These are phyloP conservation scores for Cyclospora cayetanensis DNA, from an alignment of 169 alveolate species.

Conservation along the genomic window DNA sequence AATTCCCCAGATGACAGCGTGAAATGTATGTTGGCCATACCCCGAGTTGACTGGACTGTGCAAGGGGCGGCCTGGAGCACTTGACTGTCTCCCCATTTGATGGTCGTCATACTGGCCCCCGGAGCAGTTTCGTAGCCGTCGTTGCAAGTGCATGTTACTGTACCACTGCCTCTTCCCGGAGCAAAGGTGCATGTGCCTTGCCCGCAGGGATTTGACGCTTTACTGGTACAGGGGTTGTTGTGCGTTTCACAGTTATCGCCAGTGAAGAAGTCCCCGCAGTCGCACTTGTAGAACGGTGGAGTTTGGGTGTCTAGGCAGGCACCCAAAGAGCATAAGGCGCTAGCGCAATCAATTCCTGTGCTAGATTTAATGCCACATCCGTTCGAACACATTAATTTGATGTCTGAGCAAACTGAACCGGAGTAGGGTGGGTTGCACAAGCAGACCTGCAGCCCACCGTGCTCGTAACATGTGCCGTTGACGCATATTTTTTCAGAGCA, in stretches of 20 bases:
- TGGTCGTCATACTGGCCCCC: constrained; percentile 56
- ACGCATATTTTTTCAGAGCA: constrained; percentile 59
- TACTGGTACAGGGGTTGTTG: constrained; percentile 70
- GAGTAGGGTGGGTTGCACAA: constrained; percentile 64
- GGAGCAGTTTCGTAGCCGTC: constrained; percentile 61
- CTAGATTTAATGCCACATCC: constrained; percentile 68
- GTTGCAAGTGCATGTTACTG: constrained; percentile 67
- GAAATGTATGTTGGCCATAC: constrained; percentile 59
- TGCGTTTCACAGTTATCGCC: constrained; percentile 68
- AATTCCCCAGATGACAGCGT: constrained; percentile 50
- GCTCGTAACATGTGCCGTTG: constrained; percentile 67
- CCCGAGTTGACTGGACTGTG: constrained; percentile 63
- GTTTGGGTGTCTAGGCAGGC: constrained; percentile 58
- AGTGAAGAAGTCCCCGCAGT: constrained; percentile 67
- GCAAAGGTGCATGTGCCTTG: constrained; percentile 69
- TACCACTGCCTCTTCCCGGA: constrained; percentile 71
- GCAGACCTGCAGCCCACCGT: constrained; percentile 66
- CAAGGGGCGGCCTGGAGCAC: constrained; percentile 68
- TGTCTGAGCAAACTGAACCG: constrained; percentile 54
- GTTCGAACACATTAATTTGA: constrained; percentile 54
- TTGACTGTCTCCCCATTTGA: constrained; percentile 70
- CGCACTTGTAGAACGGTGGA: constrained; percentile 62
- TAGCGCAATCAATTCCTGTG: constrained; percentile 64
- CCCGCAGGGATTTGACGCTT: constrained; percentile 70
- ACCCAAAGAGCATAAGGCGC: constrained; percentile 66